A percentile compares a stretch with the other conserved stretches of the same genome.
phyloP scores from a whole-genome alignment of 148 eudicot genomes.

The Euryodendron excelsum region DNA sequence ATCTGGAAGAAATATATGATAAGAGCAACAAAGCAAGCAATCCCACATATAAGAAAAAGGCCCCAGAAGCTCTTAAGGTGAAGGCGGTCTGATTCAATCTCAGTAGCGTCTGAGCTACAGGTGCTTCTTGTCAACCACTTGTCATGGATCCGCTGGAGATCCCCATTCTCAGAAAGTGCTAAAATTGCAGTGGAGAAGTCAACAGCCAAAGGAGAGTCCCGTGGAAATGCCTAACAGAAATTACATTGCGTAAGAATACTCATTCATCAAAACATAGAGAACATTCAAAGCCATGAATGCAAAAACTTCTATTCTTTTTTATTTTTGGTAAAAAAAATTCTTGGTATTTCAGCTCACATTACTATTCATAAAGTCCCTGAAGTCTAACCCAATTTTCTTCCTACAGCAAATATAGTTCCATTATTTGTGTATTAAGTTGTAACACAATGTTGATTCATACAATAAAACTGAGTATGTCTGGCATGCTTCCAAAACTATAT shows the following conservation, averaged over 20 bases:
- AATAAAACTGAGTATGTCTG: neutral
- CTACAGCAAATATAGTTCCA: neutral
- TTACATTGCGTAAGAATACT: neutral
- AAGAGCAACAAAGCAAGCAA: conserved; percentile 67
- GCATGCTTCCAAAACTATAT: neutral
- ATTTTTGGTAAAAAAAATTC: neutral
- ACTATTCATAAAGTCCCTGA: neutral
- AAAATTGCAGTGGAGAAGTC: conserved; percentile 91
- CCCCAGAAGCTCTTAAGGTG: conserved; percentile 87
- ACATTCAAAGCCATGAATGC: neutral
- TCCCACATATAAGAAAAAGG: conserved; percentile 71
- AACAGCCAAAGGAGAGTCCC: conserved; percentile 86
- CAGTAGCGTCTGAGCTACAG: conserved; percentile 68
- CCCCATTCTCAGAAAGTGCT: conserved; percentile 79
- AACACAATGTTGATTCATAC: neutral
- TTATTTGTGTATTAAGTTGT: too few species aligned
- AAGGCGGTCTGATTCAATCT: conserved; percentile 81
- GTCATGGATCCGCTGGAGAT: conserved; percentile 91
- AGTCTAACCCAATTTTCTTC: too few species aligned
- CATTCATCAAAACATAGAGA: conserved; percentile 7
- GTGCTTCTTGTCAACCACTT: conserved; percentile 71
- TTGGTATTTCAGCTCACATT: too few species aligned
- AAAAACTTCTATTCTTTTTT: neutral
- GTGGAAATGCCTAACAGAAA: conserved; percentile 72
- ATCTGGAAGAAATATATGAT: conserved; percentile 57